These are phyloP conservation scores for Rhodocollybia butyracea DNA, from an alignment of 768 basidiomycete species.

Conservation along the genomic window DNA sequence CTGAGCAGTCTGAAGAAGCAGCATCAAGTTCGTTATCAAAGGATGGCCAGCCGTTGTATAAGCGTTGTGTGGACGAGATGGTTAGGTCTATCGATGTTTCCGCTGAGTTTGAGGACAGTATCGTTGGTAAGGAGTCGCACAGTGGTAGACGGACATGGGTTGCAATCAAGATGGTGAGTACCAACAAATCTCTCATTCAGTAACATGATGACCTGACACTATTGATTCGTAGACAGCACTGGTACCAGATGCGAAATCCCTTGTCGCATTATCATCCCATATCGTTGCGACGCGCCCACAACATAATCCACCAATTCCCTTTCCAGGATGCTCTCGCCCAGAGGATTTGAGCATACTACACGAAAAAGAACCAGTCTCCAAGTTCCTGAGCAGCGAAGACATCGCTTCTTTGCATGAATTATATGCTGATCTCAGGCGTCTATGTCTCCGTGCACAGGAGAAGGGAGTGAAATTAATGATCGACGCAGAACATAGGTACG, in stretches of 20 bases:
- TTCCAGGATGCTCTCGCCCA: constrained; percentile 68
- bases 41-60: constrained; percentile 38
- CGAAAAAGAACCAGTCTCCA: constrained; percentile 6
- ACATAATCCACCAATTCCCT: constrained; percentile 37
- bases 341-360: no score
- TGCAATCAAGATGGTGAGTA: constrained; percentile 67
- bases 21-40: constrained; percentile 18
- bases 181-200: constrained; percentile 35
- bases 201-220: constrained; percentile 2
- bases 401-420: constrained; percentile 57
- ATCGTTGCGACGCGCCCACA: constrained; percentile 39
- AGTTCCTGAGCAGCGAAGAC: constrained; percentile 57
- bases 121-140: constrained; percentile 15
- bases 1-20: constrained; percentile 57
- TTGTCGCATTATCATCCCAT: constrained; percentile 62
- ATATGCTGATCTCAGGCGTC: constrained; percentile 53
- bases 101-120: constrained; percentile 71
- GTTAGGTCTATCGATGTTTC: constrained; percentile 72
- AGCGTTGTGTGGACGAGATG: constrained; percentile 70
- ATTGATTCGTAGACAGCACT: constrained; percentile 54
- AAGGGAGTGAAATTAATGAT: constrained; percentile 69
- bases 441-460: constrained; percentile 61
- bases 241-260: constrained; percentile 54
- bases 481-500: constrained; percentile 80
- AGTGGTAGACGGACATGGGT: constrained; percentile 69